Conservation (phyloP, 768 basidiomycete genomes). For the Rhodotorula paludigena region DNA sequence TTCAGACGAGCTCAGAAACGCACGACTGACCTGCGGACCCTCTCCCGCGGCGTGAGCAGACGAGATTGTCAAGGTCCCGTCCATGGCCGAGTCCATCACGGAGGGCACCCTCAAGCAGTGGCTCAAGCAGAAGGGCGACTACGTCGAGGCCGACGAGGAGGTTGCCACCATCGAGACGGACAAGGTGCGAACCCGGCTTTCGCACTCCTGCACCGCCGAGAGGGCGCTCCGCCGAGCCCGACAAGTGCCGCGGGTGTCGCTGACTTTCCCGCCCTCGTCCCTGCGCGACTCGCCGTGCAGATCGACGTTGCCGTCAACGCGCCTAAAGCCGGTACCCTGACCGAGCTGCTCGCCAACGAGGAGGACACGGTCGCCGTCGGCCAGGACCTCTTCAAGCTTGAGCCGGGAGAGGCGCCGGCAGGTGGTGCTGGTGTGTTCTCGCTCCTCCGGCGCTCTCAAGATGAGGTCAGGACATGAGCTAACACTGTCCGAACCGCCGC, state of each 20-base stretch:
- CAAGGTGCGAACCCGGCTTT: constrained; percentile 59
- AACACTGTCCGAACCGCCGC: background rate
- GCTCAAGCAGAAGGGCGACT: constrained; percentile 88
- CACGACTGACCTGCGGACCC: background rate
- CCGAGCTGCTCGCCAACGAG: constrained; percentile 77
- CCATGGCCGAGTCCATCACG: constrained; percentile 77
- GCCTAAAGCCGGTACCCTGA: constrained; percentile 77
- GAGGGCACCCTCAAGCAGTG: constrained; percentile 94
- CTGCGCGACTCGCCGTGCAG: constrained; percentile 49
- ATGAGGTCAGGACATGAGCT: too few species aligned
- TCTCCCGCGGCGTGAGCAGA: too few species aligned
- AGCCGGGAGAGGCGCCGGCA: constrained; percentile 58
- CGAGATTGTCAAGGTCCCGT: constrained; percentile 38
- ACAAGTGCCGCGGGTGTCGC: background rate
- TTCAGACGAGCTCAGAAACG: background rate
- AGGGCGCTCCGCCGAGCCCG: background rate
- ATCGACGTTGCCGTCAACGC: constrained; percentile 98
- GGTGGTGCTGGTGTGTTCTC: constrained; percentile 47
- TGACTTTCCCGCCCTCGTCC: background rate
- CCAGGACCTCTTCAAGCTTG: constrained; percentile 86
- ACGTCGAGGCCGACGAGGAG: constrained; percentile 86
- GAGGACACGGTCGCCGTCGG: constrained; percentile 93
- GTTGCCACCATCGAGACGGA: constrained; percentile 97
- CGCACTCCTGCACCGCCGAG: background rate
- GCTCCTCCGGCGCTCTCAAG: background rate